Evolutionary conservation across 1,139 yeast species (phyloP), one percentile per base, ranked within the genome.

Genomic region (Suhomyces yuchorum): DNA sequence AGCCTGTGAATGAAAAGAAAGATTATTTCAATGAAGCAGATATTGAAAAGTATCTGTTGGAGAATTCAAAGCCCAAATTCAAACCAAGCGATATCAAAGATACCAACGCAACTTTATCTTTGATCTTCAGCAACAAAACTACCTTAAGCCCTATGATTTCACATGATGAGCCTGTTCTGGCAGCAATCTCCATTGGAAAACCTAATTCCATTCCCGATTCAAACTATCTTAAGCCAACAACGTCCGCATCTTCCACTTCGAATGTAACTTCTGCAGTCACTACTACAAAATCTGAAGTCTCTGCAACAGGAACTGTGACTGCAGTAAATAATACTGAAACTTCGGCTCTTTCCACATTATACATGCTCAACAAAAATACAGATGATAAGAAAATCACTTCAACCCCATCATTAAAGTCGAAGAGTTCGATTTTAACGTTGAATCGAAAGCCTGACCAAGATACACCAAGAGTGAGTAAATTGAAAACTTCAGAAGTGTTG

Each of bases 261-360:
- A 37, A 37, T 3, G 45, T 24, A 4, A 41, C 43, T 32, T 48
- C 26, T 56, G 64, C 63, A 38, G 61, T 63, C 23, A 57, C 68
- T 0, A 67, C 76, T 1, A 68, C 74, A 2, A 67, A 55, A 30
- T 70, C 78, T 0, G 48, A 41, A 5, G 22, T 46, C 9, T 59
- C 69, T 1, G 78, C 68, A 1, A 52, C 63, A 4, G 80, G 79
- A 2, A 70, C 74, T 1, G 79, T 74, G 8, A 60, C 75, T 1
- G 61, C 63, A 26, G 17, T 33, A 7, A 55, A 61, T 9, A 58
- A 58, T 4, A 56, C 59, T 8, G 71, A 67, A 22, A 57, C 58
- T 2, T 68, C 79, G 0, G 80, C 80, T 0, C 60, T 75, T 28
- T 65, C 75, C 2, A 56, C 77, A 1, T 63, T 75, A 40, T 75